Conservation (phyloP, 331 rosid genomes). For the Dryas integrifolia region DNA sequence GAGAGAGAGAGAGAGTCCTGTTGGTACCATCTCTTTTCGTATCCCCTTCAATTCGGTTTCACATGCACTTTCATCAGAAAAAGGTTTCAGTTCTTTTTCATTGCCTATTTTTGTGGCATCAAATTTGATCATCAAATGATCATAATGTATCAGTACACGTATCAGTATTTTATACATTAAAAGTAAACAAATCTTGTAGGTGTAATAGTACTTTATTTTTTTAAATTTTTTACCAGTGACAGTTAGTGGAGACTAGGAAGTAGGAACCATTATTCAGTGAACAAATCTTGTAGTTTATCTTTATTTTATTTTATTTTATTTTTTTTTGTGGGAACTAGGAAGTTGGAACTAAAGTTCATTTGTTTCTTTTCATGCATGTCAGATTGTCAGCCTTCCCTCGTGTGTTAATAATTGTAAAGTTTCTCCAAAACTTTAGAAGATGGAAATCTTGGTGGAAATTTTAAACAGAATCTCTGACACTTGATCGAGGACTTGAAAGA, state of each 20-base stretch:
- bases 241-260: too few relatives aligned
- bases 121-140: too few relatives aligned
- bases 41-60: neutral
- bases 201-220: too few relatives aligned
- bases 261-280: too few relatives aligned
- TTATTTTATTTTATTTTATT: neutral
- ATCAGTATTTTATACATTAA: too few relatives aligned
- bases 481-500: neutral
- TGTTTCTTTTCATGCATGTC: too few relatives aligned
- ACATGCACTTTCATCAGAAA: neutral
- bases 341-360: neutral
- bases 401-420: neutral
- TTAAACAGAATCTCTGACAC: neutral
- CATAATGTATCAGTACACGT: too few relatives aligned
- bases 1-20: neutral
- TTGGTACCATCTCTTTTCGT: neutral
- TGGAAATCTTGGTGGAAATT: slow-evolving; percentile 2
- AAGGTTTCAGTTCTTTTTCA: neutral
- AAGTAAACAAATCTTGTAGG: too few relatives aligned
- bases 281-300: too few relatives aligned
- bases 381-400: too few relatives aligned
- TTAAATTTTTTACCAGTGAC: too few relatives aligned
- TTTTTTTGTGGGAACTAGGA: slow-evolving; percentile 15
- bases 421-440: neutral
- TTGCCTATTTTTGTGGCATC: neutral